Evolutionary conservation across 257 asterid species (phyloP).

Genomic region (Nemophila menziesii): DNA sequence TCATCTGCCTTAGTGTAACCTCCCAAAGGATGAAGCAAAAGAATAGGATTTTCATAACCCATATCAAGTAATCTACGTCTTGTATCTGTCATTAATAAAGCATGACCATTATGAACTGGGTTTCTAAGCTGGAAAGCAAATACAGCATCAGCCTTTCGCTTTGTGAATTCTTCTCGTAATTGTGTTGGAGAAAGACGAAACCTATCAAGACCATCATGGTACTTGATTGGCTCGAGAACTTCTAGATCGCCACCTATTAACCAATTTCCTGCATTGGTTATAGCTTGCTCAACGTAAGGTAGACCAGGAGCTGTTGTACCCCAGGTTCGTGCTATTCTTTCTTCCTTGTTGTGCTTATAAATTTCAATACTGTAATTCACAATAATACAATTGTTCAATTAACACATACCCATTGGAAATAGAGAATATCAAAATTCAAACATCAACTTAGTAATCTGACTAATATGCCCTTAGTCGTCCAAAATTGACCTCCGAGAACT

Average conservation of each 20-base stretch:
- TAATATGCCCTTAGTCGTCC: background rate
- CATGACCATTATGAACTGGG: conserved; percentile 95
- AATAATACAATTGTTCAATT: too few species aligned
- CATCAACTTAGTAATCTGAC: too few species aligned
- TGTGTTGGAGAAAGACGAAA: conserved; percentile 80
- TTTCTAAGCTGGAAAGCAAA: conserved; percentile 94
- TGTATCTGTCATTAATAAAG: conserved; percentile 81
- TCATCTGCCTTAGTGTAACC: conserved; percentile 95
- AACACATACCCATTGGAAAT: too few species aligned
- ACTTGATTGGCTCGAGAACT: conserved; percentile 61
- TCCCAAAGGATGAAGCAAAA: conserved; percentile 80
- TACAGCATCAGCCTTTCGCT: conserved; percentile 79
- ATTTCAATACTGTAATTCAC: conserved; percentile 50
- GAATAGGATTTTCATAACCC: conserved; percentile 84
- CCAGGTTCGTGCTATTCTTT: conserved; percentile 87
- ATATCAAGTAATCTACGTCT: conserved; percentile 78
- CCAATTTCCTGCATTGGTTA: conserved; percentile 72
- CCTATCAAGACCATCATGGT: conserved; percentile 64
- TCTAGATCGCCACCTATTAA: conserved; percentile 83
- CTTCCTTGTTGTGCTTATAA: conserved; percentile 91
- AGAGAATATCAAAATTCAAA: too few species aligned
- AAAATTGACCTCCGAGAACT: background rate
- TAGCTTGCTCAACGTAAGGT: conserved; percentile 70
- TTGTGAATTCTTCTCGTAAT: conserved; percentile 59
- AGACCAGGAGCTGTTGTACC: conserved; percentile 84